Base-by-base conservation (phyloP, 1,284 basidiomycete species). In the Blastosporella zonata region DNA sequence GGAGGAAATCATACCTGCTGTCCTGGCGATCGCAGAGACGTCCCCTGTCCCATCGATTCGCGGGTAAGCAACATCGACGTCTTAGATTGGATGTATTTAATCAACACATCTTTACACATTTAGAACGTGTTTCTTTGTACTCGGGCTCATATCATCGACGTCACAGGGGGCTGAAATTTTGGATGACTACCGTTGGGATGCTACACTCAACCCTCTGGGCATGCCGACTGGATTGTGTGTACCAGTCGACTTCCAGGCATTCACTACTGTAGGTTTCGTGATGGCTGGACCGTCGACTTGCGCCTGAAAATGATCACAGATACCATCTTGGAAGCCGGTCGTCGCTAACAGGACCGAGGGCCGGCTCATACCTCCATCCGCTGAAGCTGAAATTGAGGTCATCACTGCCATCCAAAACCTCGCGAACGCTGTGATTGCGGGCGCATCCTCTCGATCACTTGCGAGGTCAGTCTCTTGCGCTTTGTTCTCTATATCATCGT, bases 41-140 rank as follows among this genome's bases (percentile, higher is more conserved):
- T 97, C 95, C 2, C 77, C 79, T 1, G 88, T 98, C 46, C 81
- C 97, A 34, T 97, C 95, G 4, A 84, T 99, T 15, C 78, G 93
- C 73, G 97, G 97, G 94, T 96, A 61, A 60, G 88, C 57, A 29
- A 15, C 35, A 20, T n/a, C n/a, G n/a, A n/a, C n/a, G n/a, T n/a
- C n/a, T n/a, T n/a, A n/a, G n/a, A n/a, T n/a, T n/a, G n/a, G n/a
- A n/a, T n/a, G n/a, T n/a, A n/a, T n/a, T n/a, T n/a, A n/a, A n/a
- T n/a, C n/a, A n/a, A n/a, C n/a, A n/a, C n/a, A n/a, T n/a, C n/a
- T n/a, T n/a, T n/a, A n/a, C n/a, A n/a, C n/a, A 37, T 25, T 3
- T 50, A 96, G 94, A 4, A 98, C 97, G 1, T 97, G 93, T 62
- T 99, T 96, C 73, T 98, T 94, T 61, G 91, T 96, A 3, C 75